Percentiles rank a stretch among this genome's conserved stretches.
Conservation (phyloP, 2,329 filamentous ascomycete species). For the Alternaria angustiovoidea region DNA sequence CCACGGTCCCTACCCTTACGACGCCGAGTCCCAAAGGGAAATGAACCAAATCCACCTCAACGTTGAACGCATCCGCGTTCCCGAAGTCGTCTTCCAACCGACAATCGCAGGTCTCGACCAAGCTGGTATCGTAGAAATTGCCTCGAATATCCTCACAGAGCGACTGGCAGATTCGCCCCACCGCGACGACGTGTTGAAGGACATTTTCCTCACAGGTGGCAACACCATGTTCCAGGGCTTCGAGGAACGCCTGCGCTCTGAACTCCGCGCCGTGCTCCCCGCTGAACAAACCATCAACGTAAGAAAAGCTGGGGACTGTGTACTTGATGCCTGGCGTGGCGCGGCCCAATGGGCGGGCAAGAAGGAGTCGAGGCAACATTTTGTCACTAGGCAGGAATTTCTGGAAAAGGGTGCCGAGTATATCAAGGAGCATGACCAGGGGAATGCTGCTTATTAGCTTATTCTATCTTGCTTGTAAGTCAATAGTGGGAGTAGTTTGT, state of each 20-base stretch:
- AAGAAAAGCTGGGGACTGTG: constrained; percentile 75
- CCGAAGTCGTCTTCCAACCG: constrained; percentile 92
- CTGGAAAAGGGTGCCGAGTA: constrained; percentile 92
- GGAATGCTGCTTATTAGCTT: constrained; percentile 46
- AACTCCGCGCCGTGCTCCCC: constrained; percentile 75
- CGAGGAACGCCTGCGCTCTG: constrained; percentile 80
- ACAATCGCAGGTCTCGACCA: constrained; percentile 92
- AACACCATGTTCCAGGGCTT: constrained; percentile 88
- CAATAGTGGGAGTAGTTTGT: neutral
- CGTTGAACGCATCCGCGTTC: constrained; percentile 92
- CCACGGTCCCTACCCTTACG: constrained; percentile 85
- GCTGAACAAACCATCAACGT: constrained; percentile 73
- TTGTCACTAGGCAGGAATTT: constrained; percentile 83
- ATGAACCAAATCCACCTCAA: constrained; percentile 92
- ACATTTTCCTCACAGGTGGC: constrained; percentile 95
- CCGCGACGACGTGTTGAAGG: constrained; percentile 76
- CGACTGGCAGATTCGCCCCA: constrained; percentile 68
- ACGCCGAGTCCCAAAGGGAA: constrained; percentile 79
- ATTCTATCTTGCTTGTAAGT: neutral
- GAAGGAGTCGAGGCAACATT: constrained; percentile 67
- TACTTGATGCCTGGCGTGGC: constrained; percentile 92
- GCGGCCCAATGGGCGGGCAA: constrained; percentile 82
- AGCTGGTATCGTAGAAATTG: constrained; percentile 90
- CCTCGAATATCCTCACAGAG: constrained; percentile 86
- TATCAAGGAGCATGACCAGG: constrained; percentile 72